Base-by-base conservation (phyloP, 2,329 filamentous ascomycete species). In the Hymenoscyphus occultus region DNA sequence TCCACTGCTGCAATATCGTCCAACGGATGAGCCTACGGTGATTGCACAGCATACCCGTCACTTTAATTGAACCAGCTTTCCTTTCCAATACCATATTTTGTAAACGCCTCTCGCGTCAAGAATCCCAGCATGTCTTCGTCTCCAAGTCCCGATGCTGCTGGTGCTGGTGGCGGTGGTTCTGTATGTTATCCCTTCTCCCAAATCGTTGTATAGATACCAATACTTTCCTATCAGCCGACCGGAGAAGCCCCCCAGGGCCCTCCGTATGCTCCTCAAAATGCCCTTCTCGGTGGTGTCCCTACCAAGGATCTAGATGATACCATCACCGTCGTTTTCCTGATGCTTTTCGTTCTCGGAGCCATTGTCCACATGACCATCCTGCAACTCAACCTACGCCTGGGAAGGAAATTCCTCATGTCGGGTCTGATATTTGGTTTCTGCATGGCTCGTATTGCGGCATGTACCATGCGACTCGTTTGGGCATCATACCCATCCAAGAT, bases 271-370 rank as follows among this genome's bases (percentile, higher is more conserved):
- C 83, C 7, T 72, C 69, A 13, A 76, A 71, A 13, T 2, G 86
- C 87, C 54, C 72, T 74, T 16, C 76, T 87, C 19, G 88, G 89
- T 64, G 85, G 87, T 31, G 81, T 2, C 73, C 90, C 91, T 1
- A 83, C 80, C 1, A 73, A 81, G 3, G 67, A 73, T 2, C 77
- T 89, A 68, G 90, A 93, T 74, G 81, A 87, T 7, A 87, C 90
- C 45, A 81, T 92, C 73, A 84, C 80, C 67, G 80, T 83, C 61
- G 82, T 91, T 64, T 84, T 93, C 68, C 75, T 92, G 14, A 74
- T 77, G 51, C 74, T 90, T 64, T 90, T 88, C 76, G 65, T 84
- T 40, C 45, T 72, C 58, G 81, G 78, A n/a, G 87, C 84, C 7
- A 78, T 76, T 16, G 69, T 79, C 64, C 85, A 90, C 79, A 84